A percentile compares a stretch with the other conserved stretches of the same genome.
Evolutionary conservation across 768 basidiomycete genomes (phyloP).

Genomic region (Termitomyces sp.): DNA sequence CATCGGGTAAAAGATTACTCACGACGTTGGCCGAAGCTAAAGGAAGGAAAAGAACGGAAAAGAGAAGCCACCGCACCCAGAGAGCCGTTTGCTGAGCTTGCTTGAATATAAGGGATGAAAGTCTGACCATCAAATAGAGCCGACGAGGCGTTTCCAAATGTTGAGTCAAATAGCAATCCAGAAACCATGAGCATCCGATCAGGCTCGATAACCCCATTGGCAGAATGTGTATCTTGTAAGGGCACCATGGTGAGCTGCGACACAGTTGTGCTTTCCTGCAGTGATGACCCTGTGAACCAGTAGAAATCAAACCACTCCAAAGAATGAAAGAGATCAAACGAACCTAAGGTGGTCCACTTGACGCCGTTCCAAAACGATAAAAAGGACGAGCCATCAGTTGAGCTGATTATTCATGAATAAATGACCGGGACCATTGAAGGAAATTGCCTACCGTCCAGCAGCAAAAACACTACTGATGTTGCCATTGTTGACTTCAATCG

Average conservation of each 20-base stretch:
- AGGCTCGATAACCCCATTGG: conserved; percentile 68
- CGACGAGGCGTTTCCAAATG: conserved; percentile 77
- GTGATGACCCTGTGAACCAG: conserved; percentile 43
- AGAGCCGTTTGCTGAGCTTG: conserved; percentile 60
- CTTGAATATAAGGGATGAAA: conserved; percentile 79
- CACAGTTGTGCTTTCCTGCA: conserved; percentile 59
- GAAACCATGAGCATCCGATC: conserved; percentile 92
- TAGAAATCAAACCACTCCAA: neutral
- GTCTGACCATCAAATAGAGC: conserved; percentile 83
- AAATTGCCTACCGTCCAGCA: conserved; percentile 70
- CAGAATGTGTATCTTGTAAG: conserved; percentile 67
- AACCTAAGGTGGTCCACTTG: conserved; percentile 69
- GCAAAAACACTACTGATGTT: conserved; percentile 86
- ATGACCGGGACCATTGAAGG: neutral
- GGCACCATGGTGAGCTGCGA: conserved; percentile 91
- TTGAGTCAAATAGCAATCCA: conserved; percentile 64
- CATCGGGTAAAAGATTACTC: conserved; percentile 26
- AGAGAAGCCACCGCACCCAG: conserved; percentile 72
- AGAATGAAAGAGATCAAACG: conserved; percentile 11
- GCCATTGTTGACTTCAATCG: conserved; percentile 77
- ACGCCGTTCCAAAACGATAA: conserved; percentile 82
- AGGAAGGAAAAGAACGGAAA: conserved; percentile 77
- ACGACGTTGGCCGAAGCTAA: conserved; percentile 74
- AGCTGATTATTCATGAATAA: conserved; percentile 27
- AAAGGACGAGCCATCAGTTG: conserved; percentile 66